phyloP scores from a whole-genome alignment of 1,284 basidiomycete genomes.

The Ustilago nuda region DNA sequence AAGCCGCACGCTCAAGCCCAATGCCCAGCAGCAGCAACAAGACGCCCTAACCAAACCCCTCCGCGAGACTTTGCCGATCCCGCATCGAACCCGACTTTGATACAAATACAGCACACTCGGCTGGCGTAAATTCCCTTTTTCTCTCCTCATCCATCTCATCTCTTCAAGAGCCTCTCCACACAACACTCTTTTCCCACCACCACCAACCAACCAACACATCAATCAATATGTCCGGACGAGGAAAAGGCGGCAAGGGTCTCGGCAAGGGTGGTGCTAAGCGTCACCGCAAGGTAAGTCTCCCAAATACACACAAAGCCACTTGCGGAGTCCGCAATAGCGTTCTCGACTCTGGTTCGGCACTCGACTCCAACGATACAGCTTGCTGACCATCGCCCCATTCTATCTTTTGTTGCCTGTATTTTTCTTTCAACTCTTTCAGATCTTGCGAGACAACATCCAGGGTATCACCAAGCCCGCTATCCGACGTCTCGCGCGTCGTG shows the following conservation, averaged over 20 bases:
- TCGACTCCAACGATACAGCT: slow-evolving; percentile 8
- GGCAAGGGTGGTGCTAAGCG: slow-evolving; percentile 70
- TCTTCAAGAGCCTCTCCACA: slow-evolving; percentile 41
- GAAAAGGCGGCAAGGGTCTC: slow-evolving; percentile 70
- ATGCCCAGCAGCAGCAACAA: slow-evolving; percentile 1
- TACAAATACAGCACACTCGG: slow-evolving; percentile 48
- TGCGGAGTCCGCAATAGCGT: neutral
- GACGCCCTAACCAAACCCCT: neutral
- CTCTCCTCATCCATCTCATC: slow-evolving; percentile 37
- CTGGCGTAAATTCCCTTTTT: slow-evolving; percentile 41
- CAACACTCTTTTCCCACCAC: slow-evolving; percentile 23
- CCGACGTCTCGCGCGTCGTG: slow-evolving; percentile 93
- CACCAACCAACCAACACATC: slow-evolving; percentile 33
- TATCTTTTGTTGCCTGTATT: neutral
- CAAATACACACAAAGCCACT: neutral
- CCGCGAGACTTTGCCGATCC: slow-evolving; percentile 37
- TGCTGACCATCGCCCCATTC: slow-evolving; percentile 9
- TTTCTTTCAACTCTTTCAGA: slow-evolving; percentile 18
- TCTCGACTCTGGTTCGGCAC: neutral
- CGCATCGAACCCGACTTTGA: slow-evolving; percentile 41
- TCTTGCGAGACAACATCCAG: slow-evolving; percentile 68
- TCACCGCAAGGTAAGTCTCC: slow-evolving; percentile 67
- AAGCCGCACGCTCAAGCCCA: slow-evolving; percentile 1
- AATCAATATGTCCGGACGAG: slow-evolving; percentile 66
- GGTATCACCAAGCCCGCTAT: slow-evolving; percentile 92